phyloP scores from a whole-genome alignment of 2,329 filamentous ascomycete genomes.

The Scedosporium minutisporum region DNA sequence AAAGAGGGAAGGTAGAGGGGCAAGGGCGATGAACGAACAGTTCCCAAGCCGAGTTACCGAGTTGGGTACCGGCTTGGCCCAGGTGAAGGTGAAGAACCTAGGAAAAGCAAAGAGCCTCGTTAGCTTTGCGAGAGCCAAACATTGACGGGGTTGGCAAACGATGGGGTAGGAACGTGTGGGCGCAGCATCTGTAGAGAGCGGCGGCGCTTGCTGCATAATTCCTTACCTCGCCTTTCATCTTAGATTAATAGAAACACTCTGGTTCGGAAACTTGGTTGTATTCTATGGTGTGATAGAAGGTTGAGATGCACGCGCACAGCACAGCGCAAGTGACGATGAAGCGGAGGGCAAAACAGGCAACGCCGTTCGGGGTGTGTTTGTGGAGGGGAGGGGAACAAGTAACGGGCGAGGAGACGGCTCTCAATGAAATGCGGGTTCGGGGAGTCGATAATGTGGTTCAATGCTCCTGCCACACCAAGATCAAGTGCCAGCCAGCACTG shows the following conservation, averaged over 20 bases:
- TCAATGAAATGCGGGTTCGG: not conserved
- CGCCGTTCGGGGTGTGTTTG: not conserved
- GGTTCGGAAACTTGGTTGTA: not conserved
- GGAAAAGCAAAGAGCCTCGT: constrained; percentile 2
- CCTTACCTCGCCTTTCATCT: constrained; percentile 50
- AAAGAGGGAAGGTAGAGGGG: not conserved
- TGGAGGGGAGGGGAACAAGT: not conserved
- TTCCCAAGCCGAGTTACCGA: constrained; percentile 68
- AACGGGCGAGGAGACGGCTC: not conserved
- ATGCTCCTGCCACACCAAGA: too few relatives aligned
- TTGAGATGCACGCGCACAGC: constrained; percentile 7
- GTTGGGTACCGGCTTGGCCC: constrained; percentile 63
- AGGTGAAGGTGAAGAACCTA: constrained; percentile 56
- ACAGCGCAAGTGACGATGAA: not conserved
- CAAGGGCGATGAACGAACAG: constrained; percentile 45
- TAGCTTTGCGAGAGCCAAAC: not conserved
- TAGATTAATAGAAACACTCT: constrained; percentile 16
- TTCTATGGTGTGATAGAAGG: not conserved
- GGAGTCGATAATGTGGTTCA: too few relatives aligned
- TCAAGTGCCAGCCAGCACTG: too few relatives aligned
- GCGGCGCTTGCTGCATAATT: constrained; percentile 4
- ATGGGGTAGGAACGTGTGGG: not conserved
- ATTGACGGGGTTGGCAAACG: not conserved
- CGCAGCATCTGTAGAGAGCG: not conserved
- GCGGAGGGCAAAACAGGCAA: not conserved